Conservation (phyloP, 805 yeast species). For the Barnettozyma wickerhamii region DNA sequence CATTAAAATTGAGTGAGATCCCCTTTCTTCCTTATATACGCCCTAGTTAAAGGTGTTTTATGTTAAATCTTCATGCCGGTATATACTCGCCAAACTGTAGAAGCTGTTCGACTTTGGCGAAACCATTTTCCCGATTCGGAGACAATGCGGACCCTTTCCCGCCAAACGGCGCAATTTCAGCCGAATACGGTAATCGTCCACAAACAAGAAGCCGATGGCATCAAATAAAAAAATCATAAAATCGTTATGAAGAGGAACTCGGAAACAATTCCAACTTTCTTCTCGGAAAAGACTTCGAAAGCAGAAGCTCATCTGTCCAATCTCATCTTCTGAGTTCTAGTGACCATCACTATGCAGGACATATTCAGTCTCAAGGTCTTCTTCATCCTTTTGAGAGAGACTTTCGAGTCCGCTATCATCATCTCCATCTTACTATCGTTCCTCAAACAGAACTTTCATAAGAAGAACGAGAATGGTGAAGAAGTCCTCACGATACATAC, state of each 20-base stretch:
- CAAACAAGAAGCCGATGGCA: neutral
- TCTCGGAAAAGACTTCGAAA: too few species aligned
- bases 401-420: conserved; percentile 87
- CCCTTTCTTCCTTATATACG: neutral
- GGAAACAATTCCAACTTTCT: neutral
- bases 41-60: too few species aligned
- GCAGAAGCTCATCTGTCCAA: too few species aligned
- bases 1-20: conserved; percentile 26
- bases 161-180: neutral
- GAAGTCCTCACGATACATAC: conserved; percentile 26
- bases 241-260: too few species aligned
- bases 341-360: conserved; percentile 1
- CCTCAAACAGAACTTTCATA: conserved; percentile 77
- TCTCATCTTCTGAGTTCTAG: too few species aligned
- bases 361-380: conserved; percentile 55
- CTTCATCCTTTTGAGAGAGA: conserved; percentile 88
- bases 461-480: conserved; percentile 11
- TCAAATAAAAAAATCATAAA: neutral
- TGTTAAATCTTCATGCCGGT: neutral
- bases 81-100: neutral
- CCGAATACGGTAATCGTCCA: neutral
- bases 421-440: conserved; percentile 90
- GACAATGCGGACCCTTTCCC: neutral
- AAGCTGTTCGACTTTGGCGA: too few species aligned
- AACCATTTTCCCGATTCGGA: neutral